A percentile compares a stretch with the other conserved stretches of the same genome.
These are phyloP conservation scores for Orbilia blumenaviensis DNA, from an alignment of 2,329 filamentous ascomycete species.

Conservation along the genomic window DNA sequence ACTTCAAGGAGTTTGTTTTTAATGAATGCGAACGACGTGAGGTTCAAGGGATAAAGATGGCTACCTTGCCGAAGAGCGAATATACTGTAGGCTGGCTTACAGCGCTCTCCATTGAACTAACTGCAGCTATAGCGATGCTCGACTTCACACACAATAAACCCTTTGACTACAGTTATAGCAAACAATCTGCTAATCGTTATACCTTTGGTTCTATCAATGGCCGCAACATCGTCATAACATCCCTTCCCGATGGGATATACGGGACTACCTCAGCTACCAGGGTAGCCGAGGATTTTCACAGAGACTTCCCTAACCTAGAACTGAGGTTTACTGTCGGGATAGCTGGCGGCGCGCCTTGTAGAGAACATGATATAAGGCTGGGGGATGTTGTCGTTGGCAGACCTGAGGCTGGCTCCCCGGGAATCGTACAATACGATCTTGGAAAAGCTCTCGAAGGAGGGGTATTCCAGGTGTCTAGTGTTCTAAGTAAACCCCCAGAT, in stretches of 20 bases:
- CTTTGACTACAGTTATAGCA: conserved; percentile 41
- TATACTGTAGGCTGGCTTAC: conserved; percentile 62
- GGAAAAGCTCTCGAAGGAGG: not conserved
- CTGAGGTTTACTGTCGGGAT: conserved; percentile 11
- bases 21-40: too few relatives aligned
- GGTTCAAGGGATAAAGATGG: not conserved
- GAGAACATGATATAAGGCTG: not conserved
- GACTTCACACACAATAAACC: conserved; percentile 59
- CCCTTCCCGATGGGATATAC: conserved; percentile 59
- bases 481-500: not conserved
- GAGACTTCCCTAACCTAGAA: conserved; percentile 58
- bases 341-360: not conserved
- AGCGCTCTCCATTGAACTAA: conserved; percentile 59
- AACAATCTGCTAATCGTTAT: conserved; percentile 56
- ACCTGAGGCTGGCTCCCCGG: not conserved
- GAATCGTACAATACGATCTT: conserved; percentile 26
- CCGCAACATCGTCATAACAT: conserved; percentile 59
- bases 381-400: conserved; percentile 5
- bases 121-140: conserved; percentile 59
- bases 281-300: conserved; percentile 60
- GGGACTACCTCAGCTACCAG: conserved; percentile 59
- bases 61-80: not conserved
- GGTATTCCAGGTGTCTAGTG: not conserved
- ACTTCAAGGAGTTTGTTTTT: too few relatives aligned
- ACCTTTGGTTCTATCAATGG: conserved; percentile 58